phyloP scores from a whole-genome alignment of 2,329 filamentous ascomycete genomes.

The Seiridium unicorne region DNA sequence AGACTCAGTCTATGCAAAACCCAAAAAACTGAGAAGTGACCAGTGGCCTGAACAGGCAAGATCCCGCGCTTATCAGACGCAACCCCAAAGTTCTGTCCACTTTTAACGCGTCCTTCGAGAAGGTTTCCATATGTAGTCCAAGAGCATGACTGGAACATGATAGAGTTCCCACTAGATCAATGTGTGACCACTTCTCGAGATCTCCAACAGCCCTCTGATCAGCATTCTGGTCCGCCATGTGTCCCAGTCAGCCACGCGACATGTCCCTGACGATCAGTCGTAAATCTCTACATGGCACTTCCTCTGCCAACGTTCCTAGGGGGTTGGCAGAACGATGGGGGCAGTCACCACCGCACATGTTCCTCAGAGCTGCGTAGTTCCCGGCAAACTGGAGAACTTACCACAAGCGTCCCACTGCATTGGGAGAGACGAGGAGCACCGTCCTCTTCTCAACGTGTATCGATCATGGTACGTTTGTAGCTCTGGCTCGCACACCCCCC shows the following conservation, averaged over 20 bases:
- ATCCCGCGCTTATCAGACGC: not conserved
- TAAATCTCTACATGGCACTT: no score
- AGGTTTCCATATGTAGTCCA: not conserved
- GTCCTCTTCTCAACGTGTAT: not conserved
- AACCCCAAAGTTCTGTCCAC: not conserved
- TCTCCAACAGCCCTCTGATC: not conserved
- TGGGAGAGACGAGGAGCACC: not conserved
- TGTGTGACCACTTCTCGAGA: not conserved
- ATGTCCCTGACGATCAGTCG: no score
- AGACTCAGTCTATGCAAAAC: no score
- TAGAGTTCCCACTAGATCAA: not conserved
- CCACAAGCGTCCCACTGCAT: not conserved
- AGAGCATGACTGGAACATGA: not conserved
- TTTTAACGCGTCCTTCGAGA: not conserved
- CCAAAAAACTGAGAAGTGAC: not conserved
- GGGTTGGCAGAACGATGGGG: not conserved
- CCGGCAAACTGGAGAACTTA: not conserved
- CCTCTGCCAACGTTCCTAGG: no score
- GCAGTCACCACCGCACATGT: not conserved
- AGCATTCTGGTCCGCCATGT: not conserved
- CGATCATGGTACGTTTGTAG: not conserved
- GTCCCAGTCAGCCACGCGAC: no score
- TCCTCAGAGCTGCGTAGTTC: not conserved
- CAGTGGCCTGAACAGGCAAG: not conserved
- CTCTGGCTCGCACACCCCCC: not conserved